Conservation (phyloP, 176 grass and related monocot genomes). For the Rhynchospora breviuscula region DNA sequence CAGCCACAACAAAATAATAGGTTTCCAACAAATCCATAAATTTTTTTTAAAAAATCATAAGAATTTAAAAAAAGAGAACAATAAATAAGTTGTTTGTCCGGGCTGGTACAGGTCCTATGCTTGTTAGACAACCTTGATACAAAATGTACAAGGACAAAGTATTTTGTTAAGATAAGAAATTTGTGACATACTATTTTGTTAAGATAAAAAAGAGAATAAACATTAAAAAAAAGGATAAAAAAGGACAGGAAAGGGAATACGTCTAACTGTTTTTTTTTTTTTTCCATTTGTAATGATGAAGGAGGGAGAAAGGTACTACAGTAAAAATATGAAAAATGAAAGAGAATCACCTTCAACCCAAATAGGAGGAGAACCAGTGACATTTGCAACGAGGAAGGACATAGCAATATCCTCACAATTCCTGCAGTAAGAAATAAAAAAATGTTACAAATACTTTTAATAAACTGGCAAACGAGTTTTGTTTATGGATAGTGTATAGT, state of each 20-base stretch:
- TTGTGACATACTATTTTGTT: background rate
- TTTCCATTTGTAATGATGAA: background rate
- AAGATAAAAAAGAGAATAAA: background rate
- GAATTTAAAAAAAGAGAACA: background rate
- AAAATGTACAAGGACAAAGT: background rate
- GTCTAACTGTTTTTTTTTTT: too few relatives aligned
- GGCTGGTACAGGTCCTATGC: background rate
- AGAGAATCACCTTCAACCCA: slow-evolving; percentile 79
- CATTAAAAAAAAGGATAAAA: background rate
- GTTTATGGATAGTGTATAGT: background rate
- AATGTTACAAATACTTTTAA: background rate
- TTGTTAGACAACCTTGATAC: background rate
- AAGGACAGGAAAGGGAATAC: background rate
- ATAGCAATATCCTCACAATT: slow-evolving; percentile 99
- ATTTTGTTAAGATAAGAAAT: background rate
- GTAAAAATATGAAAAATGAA: background rate
- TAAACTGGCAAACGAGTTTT: background rate
- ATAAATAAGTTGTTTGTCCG: background rate
- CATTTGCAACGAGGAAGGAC: slow-evolving; percentile 93
- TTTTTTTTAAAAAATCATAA: background rate
- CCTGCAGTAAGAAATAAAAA: slow-evolving; percentile 29
- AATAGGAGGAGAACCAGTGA: slow-evolving; percentile 74
- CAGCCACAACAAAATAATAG: background rate
- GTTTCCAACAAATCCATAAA: background rate
- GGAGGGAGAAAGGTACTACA: background rate